Percentiles rank a stretch among this genome's conserved stretches.
These are phyloP conservation scores for Pichia insulana DNA, from an alignment of 805 yeast genomes.

Conservation along the genomic window DNA sequence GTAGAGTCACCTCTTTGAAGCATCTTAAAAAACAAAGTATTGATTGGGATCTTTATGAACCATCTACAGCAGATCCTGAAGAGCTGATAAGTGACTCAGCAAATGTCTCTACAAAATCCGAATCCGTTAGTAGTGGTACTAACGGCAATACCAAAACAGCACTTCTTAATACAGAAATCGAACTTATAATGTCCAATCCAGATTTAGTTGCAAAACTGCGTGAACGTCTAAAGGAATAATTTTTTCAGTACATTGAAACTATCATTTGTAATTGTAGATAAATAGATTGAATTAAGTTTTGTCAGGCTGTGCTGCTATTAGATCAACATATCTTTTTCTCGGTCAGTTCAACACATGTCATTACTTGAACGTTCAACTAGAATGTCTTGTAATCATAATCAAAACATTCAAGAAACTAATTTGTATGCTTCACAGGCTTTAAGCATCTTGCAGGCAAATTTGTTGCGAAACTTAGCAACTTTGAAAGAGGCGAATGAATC, in stretches of 20 bases:
- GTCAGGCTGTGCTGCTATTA: too few relatives aligned
- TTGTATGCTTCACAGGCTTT: not conserved
- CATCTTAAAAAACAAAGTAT: constrained; percentile 14
- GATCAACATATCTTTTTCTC: too few relatives aligned
- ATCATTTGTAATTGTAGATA: not conserved
- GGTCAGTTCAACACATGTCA: too few relatives aligned
- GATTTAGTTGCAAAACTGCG: constrained; percentile 12
- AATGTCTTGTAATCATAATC: too few relatives aligned
- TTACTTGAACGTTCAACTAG: too few relatives aligned
- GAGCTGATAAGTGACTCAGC: not conserved
- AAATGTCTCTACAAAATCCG: not conserved
- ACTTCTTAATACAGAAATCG: constrained; percentile 12
- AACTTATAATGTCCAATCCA: constrained; percentile 15
- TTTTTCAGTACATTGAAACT: not conserved
- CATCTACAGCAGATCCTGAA: constrained; percentile 1
- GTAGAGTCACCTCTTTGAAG: constrained; percentile 8
- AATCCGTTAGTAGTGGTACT: constrained; percentile 8
- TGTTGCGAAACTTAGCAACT: not conserved
- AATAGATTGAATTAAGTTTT: too few relatives aligned
- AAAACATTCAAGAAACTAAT: too few relatives aligned
- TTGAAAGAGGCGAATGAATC: not conserved
- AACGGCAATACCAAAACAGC: constrained; percentile 3
- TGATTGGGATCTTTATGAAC: constrained; percentile 15
- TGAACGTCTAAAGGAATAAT: not conserved
- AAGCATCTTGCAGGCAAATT: not conserved